Evolutionary conservation across 1,139 yeast species (phyloP).

Genomic region (Torulaspora globosa): DNA sequence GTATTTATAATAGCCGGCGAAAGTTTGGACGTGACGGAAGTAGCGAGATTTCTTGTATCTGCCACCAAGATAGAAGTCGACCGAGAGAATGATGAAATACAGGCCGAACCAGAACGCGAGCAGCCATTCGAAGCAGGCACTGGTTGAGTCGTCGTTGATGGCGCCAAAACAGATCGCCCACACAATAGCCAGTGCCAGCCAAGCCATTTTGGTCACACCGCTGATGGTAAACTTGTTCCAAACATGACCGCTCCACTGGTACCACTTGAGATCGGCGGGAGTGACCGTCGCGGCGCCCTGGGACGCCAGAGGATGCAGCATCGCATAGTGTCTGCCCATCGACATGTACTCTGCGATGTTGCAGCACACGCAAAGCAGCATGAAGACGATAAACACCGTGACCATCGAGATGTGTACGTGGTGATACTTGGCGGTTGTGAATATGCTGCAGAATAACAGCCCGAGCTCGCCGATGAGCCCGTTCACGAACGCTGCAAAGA

Average conservation of each 20-base stretch:
- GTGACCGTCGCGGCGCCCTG: constrained; percentile 2
- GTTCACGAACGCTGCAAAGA: constrained; percentile 35
- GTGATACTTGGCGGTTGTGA: constrained; percentile 60
- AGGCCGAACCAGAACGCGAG: constrained; percentile 80
- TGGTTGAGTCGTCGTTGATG: constrained; percentile 41
- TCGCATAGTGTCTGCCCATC: constrained; percentile 54
- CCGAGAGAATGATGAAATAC: constrained; percentile 58
- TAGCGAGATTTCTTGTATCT: constrained; percentile 32
- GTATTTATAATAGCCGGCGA: constrained; percentile 32
- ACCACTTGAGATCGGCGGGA: constrained; percentile 42
- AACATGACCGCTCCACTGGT: constrained; percentile 31
- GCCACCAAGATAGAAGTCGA: constrained; percentile 67
- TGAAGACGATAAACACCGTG: constrained; percentile 64
- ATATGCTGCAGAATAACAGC: constrained; percentile 67
- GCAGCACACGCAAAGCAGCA: constrained; percentile 60
- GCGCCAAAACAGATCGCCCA: constrained; percentile 69
- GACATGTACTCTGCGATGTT: constrained; percentile 57
- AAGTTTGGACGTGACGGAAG: constrained; percentile 31
- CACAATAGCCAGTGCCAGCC: constrained; percentile 66
- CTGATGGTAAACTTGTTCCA: constrained; percentile 48
- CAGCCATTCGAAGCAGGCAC: constrained; percentile 74
- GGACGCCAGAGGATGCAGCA: constrained; percentile 33
- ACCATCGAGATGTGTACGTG: constrained; percentile 68
- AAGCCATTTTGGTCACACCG: constrained; percentile 51
- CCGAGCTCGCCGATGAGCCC: constrained; percentile 73